phyloP scores from a whole-genome alignment of 768 basidiomycete genomes.

The Tylopilus plumbeoviolaceoides region DNA sequence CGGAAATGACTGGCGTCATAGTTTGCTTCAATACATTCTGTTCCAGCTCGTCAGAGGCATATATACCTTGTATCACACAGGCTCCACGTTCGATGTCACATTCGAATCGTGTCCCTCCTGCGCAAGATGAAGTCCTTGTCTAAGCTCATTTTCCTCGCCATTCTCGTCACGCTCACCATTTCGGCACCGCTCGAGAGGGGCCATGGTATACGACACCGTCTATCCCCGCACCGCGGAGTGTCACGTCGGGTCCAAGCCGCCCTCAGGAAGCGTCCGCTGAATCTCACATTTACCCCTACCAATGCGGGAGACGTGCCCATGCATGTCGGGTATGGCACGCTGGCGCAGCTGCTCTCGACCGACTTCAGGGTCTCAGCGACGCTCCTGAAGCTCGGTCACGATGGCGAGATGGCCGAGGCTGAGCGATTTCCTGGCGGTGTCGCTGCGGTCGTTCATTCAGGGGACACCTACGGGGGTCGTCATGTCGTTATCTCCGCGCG shows the following conservation, averaged over 20 bases:
- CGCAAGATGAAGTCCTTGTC: not conserved
- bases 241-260: conserved; percentile 1
- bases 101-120: not conserved
- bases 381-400: not conserved
- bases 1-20: not conserved
- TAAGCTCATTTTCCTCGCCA: not conserved
- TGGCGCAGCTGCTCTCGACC: not conserved
- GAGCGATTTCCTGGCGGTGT: not conserved
- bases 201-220: not conserved
- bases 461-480: not conserved
- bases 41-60: not conserved
- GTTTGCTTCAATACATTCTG: not conserved
- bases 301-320: not conserved
- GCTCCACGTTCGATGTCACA: too few species aligned
- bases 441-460: not conserved
- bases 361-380: not conserved
- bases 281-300: conserved; percentile 3
- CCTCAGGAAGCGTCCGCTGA: not conserved
- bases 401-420: not conserved
- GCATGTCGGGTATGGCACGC: not conserved
- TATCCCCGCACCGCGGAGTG: conserved; percentile 2
- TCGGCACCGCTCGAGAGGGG: conserved; percentile 3
- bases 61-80: not conserved
- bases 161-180: not conserved
- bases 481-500: conserved; percentile 1